Conservation (phyloP, 148 eudicot genomes). For the Rhododendron henanense region DNA sequence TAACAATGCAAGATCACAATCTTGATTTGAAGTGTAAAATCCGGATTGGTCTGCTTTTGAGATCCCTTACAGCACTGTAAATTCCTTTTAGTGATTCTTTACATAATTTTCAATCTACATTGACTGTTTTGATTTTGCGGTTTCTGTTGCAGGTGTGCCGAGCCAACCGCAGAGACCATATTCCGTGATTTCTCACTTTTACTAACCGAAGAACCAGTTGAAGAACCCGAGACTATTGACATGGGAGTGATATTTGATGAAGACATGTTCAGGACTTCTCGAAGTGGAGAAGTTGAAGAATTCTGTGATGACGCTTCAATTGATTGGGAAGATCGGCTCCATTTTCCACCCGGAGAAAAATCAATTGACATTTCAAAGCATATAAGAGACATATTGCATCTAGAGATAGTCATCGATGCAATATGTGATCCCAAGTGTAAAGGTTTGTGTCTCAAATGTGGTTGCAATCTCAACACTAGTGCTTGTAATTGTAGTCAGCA, state of each 20-base stretch:
- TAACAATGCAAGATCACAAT: not conserved
- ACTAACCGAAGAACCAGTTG: constrained; percentile 69
- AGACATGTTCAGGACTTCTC: constrained; percentile 23
- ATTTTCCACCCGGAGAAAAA: constrained; percentile 65
- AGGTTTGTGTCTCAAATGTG: constrained; percentile 78
- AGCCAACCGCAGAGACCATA: constrained; percentile 60
- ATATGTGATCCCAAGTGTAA: constrained; percentile 70
- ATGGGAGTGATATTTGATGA: constrained; percentile 64
- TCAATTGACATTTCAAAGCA: constrained; percentile 84
- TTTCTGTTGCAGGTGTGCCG: constrained; percentile 60
- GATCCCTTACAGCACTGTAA: not conserved
- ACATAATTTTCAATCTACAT: not conserved
- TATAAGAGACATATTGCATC: constrained; percentile 77
- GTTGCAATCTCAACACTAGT: constrained; percentile 54
- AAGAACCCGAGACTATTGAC: constrained; percentile 55
- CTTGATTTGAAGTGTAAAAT: not conserved
- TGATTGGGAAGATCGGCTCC: constrained; percentile 70
- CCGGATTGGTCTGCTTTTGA: not conserved
- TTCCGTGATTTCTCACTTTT: constrained; percentile 71
- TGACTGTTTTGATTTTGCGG: not conserved
- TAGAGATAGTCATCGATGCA: constrained; percentile 69
- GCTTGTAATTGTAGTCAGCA: constrained; percentile 48
- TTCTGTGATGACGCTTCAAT: constrained; percentile 44
- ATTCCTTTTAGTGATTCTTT: not conserved
- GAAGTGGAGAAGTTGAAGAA: constrained; percentile 23